These are phyloP conservation scores for Boletus tomentosulus DNA, from an alignment of 768 basidiomycete species.

Conservation along the genomic window DNA sequence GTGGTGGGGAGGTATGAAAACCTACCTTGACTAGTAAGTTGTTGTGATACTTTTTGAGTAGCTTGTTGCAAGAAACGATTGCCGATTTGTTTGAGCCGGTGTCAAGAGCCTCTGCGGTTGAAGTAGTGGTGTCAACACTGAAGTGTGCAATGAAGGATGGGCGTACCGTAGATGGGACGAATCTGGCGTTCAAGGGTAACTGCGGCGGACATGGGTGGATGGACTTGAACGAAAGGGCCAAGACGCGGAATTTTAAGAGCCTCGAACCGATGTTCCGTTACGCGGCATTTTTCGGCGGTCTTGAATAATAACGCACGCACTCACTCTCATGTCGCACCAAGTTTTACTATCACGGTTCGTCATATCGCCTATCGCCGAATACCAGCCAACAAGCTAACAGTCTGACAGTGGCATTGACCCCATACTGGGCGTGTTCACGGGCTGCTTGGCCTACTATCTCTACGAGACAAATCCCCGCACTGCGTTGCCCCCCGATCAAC, in stretches of 20 bases:
- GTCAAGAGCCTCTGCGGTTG: constrained; percentile 72
- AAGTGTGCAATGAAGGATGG: not conserved
- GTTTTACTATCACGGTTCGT: constrained; percentile 32
- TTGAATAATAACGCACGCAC: not conserved
- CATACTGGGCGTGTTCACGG: constrained; percentile 72
- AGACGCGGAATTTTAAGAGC: constrained; percentile 24
- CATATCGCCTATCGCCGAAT: not conserved
- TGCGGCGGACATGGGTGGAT: constrained; percentile 47
- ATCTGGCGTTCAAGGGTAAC: constrained; percentile 75
- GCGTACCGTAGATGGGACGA: constrained; percentile 77
- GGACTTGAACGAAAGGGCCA: not conserved
- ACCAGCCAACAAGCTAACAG: constrained; percentile 2
- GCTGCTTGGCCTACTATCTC: constrained; percentile 72
- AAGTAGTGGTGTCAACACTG: not conserved
- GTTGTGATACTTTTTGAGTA: constrained; percentile 81
- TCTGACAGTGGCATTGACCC: constrained; percentile 59
- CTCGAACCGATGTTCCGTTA: constrained; percentile 26
- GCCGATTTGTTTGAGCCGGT: constrained; percentile 85
- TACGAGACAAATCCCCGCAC: constrained; percentile 79
- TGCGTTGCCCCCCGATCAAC: constrained; percentile 51
- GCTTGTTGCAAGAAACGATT: constrained; percentile 78
- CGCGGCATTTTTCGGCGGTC: constrained; percentile 23
- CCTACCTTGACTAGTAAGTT: constrained; percentile 66
- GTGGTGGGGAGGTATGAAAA: not conserved
- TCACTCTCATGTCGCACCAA: constrained; percentile 40